These are phyloP conservation scores for Wallemia ichthyophaga DNA, from an alignment of 1,284 basidiomycete genomes.

Conservation along the genomic window DNA sequence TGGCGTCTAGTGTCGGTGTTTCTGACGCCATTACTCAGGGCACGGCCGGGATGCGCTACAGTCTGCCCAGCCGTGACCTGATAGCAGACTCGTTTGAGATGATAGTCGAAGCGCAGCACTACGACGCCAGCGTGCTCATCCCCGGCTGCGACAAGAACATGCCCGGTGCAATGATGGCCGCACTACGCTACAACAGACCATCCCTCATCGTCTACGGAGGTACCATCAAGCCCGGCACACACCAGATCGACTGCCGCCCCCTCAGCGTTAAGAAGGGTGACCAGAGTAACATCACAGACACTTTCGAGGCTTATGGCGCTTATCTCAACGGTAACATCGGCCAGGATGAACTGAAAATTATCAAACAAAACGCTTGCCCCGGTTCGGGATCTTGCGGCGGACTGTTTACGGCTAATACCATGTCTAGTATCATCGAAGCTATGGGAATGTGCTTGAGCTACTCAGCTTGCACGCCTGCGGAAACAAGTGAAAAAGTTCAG, in stretches of 20 bases:
- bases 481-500: constrained; percentile 34
- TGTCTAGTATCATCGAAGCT: constrained; percentile 40
- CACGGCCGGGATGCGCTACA: constrained; percentile 34
- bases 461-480: constrained; percentile 53
- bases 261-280: constrained; percentile 49
- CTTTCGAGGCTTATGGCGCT: constrained; percentile 46
- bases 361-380: constrained; percentile 42
- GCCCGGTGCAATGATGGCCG: constrained; percentile 66
- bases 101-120: constrained; percentile 34
- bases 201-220: constrained; percentile 51
- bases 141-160: constrained; percentile 59
- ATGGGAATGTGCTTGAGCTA: constrained; percentile 75
- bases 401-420: constrained; percentile 35
- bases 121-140: constrained; percentile 40
- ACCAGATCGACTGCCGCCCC: constrained; percentile 44
- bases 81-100: constrained; percentile 76
- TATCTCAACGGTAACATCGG: constrained; percentile 30
- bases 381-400: constrained; percentile 42
- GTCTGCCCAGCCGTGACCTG: constrained; percentile 56
- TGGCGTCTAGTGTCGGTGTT: constrained; percentile 49
- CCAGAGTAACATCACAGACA: constrained; percentile 48
- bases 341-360: constrained; percentile 46
- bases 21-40: constrained; percentile 65
- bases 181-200: constrained; percentile 49
- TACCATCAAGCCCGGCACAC: constrained; percentile 41